Evolutionary conservation across 2,329 filamentous ascomycete genomes (phyloP).

Genomic region (Xylariomycetidae sp.): DNA sequence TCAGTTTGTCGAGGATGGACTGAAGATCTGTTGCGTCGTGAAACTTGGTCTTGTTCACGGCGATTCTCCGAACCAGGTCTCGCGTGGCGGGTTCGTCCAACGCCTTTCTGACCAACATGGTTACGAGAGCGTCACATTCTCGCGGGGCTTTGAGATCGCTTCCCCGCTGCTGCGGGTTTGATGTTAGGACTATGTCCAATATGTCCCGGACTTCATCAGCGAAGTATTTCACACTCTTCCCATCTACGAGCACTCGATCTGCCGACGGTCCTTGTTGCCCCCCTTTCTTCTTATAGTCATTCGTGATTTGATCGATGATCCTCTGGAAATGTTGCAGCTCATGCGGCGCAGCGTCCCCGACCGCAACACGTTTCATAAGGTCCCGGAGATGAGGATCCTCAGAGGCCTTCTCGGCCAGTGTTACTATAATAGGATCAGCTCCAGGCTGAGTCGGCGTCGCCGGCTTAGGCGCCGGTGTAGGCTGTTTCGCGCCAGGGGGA

Average conservation of each 20-base stretch:
- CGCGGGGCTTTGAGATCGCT: slow-evolving; percentile 47
- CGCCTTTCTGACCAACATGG: slow-evolving; percentile 52
- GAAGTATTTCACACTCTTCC: slow-evolving; percentile 55
- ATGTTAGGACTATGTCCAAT: slow-evolving; percentile 53
- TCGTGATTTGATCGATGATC: slow-evolving; percentile 75
- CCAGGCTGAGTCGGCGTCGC: slow-evolving; percentile 27
- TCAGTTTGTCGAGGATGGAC: slow-evolving; percentile 43
- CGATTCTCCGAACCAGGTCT: slow-evolving; percentile 50
- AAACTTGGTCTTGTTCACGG: slow-evolving; percentile 44
- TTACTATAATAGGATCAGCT: slow-evolving; percentile 75
- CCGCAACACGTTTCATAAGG: slow-evolving; percentile 79
- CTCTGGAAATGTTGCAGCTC: slow-evolving; percentile 73
- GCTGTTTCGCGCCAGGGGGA: slow-evolving; percentile 17
- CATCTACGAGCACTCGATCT: slow-evolving; percentile 50
- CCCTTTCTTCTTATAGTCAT: slow-evolving; percentile 49
- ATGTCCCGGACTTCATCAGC: slow-evolving; percentile 55
- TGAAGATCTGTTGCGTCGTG: slow-evolving; percentile 53
- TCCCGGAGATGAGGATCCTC: slow-evolving; percentile 68
- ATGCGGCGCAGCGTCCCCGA: slow-evolving; percentile 64
- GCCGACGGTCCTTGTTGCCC: slow-evolving; percentile 49
- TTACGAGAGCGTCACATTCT: slow-evolving; percentile 51
- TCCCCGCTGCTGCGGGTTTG: slow-evolving; percentile 53
- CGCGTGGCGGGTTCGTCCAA: slow-evolving; percentile 46
- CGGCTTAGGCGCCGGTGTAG: slow-evolving; percentile 13
- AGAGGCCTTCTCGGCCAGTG: slow-evolving; percentile 70